These are phyloP conservation scores for Gliomastix tumulicola DNA, from an alignment of 2,329 filamentous ascomycete genomes.

Conservation along the genomic window DNA sequence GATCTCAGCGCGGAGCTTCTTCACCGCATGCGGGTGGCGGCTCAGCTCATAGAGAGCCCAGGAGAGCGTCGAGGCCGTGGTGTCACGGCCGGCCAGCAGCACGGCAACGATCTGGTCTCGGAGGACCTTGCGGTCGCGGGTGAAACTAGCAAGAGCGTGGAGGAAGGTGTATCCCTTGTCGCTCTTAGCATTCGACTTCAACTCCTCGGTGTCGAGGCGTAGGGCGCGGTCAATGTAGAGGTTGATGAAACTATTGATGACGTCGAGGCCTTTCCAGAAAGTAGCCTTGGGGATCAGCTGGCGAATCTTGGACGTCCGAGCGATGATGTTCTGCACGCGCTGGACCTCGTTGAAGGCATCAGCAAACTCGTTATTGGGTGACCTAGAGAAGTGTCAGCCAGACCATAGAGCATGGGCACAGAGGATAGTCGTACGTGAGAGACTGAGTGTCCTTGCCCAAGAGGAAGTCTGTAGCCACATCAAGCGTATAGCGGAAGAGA, in stretches of 20 bases:
- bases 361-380: constrained; percentile 63
- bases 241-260: constrained; percentile 71
- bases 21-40: constrained; percentile 58
- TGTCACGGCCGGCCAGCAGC: constrained; percentile 80
- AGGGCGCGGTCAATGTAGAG: constrained; percentile 72
- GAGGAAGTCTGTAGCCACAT: constrained; percentile 81
- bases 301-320: constrained; percentile 57
- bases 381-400: constrained; percentile 22
- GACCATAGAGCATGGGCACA: background rate
- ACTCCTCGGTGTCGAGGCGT: constrained; percentile 60
- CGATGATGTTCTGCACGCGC: constrained; percentile 60
- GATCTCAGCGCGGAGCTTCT: constrained; percentile 69
- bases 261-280: constrained; percentile 57
- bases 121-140: constrained; percentile 62
- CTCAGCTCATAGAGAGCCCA: constrained; percentile 81
- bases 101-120: constrained; percentile 81
- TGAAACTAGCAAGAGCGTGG: constrained; percentile 76
- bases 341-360: constrained; percentile 77
- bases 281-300: constrained; percentile 53
- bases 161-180: constrained; percentile 77
- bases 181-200: constrained; percentile 58
- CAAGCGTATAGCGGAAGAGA: constrained; percentile 80
- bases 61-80: constrained; percentile 73
- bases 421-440: constrained; percentile 31
- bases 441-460: constrained; percentile 68